phyloP scores from a whole-genome alignment of 202 grass and related monocot species.

The Brachypodium distachyon region DNA sequence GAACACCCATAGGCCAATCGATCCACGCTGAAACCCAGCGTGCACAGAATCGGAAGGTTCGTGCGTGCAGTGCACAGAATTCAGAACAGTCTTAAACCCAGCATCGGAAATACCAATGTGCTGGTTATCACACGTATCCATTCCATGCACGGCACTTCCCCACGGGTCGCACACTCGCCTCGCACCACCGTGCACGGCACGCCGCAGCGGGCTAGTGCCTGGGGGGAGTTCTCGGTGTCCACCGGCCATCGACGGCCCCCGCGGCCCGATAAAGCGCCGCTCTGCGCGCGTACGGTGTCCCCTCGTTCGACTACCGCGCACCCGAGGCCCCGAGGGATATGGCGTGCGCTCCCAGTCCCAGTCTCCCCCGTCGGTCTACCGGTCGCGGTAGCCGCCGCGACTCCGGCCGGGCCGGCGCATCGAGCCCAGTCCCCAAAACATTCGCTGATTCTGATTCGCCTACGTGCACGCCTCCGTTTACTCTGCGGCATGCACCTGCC shows the following conservation, averaged over 20 bases:
- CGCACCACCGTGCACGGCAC: slow-evolving; percentile 30
- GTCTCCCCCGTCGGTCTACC: neutral
- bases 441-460: no score
- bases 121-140: neutral
- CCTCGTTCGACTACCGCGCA: neutral
- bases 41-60: neutral
- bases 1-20: neutral
- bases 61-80: neutral
- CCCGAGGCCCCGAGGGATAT: neutral
- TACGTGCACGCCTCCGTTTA: no score
- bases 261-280: neutral
- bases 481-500: neutral
- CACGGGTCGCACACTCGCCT: no score
- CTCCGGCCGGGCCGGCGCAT: neutral
- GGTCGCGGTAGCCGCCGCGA: neutral
- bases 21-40: neutral
- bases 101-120: no score
- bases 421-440: neutral
- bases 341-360: neutral
- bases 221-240: no score
- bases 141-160: neutral
- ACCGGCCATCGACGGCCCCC: no score
- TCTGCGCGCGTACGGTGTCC: slow-evolving; percentile 34
- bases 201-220: neutral
- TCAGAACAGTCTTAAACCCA: no score